Evolutionary conservation across 1,284 basidiomycete species (phyloP), one percentile per base, ranked within the genome.

Genomic region (Cutaneotrichosporon arboriforme): DNA sequence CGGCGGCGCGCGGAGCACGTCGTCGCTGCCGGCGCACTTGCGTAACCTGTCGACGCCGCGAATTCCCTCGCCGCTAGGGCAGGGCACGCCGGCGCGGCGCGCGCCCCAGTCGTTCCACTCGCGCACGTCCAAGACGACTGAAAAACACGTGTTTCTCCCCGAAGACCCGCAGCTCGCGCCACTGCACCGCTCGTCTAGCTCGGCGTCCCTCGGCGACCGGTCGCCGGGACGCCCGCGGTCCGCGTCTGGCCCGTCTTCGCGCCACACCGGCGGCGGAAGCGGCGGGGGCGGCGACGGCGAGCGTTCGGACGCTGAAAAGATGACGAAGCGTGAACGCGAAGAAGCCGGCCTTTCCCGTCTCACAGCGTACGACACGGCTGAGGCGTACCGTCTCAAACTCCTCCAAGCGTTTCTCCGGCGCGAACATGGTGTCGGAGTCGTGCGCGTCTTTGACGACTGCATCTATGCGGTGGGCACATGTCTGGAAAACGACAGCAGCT

Each of bases 111-210:
- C 69, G 2, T 58, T 76, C 73, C 84, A 54, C 77, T 89, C 73
- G 4, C 81, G 92, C 43, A 87, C 89, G 0, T 91, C 89, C 14
- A 97, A 97, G 77, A 91, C 87, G 1, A 87, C 85, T 0, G 90
- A 93, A 64, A 90, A 90, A 68, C 88, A 94, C 60, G 90, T 97
- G 7, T 80, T 92, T 18, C 81, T 97, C 12, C 92, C 92, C 0
- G 90, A 88, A 44, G 91, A 85, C 45, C 88, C 90, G 3, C 92
- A 97, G 73, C 89, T 91, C 1, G 86, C 84, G 54, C 87, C 90
- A 0, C 75, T 91, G 5, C 80, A 80, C 1, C 55, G 55, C 43
- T 57, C 57, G 15, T 58, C 68, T 8, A 60, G 55, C 18, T 61
- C 60, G 26, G 44, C 56, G 13, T 44, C 58, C 22, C 57, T 67